Evolutionary conservation across 148 eudicot species (phyloP), one percentile per base, ranked within the genome.

Genomic region (Chenopodium berlandieri): DNA sequence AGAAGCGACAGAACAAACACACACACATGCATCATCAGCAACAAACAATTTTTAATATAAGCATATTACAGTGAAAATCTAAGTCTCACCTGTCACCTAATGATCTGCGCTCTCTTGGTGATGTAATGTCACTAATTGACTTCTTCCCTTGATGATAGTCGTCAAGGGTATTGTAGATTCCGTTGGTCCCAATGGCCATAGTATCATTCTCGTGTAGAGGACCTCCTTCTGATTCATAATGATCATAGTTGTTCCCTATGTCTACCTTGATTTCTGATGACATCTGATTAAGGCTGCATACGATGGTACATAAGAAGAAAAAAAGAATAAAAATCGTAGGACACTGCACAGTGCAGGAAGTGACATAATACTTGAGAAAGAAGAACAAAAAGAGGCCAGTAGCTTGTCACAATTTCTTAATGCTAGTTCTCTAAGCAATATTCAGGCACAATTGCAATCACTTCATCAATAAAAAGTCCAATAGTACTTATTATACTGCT

Each of bases 241-340:
- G 71, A 25, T 88, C 90, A 71, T 82, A 82, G 86, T 32, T 66
- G 64, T 82, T 84, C 75, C 75, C 83, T 60, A 84, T 80, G 40
- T 91, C 92, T 76, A 89, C 58, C 86, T 90, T 89, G 80, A 85
- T 76, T 84, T 88, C 87, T 76, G 90, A 81, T 44, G 91, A 84
- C 96, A 92, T 92, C 56, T 81, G 67, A 85, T 75, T 58, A 78
- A 86, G 52, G 78, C 92, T 86, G 86, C 23, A 64, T 6, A 75
- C 19, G 9, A 12, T 11, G 32, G 72, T 16, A 74, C 58, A 46
- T 75, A 79, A 37, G 71, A 46, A 44, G 63, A 78, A 50, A 74
- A 62, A 71, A 74, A 71, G 12, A 1, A 10, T 48, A 16, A 70
- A 56, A 48, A 73, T 19, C 78, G 71, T 84, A 75, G 83, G 76